Percentiles rank a stretch among this genome's conserved stretches.
Conservation (phyloP, 164 flowering plant species). For the Aristolochia californica region DNA sequence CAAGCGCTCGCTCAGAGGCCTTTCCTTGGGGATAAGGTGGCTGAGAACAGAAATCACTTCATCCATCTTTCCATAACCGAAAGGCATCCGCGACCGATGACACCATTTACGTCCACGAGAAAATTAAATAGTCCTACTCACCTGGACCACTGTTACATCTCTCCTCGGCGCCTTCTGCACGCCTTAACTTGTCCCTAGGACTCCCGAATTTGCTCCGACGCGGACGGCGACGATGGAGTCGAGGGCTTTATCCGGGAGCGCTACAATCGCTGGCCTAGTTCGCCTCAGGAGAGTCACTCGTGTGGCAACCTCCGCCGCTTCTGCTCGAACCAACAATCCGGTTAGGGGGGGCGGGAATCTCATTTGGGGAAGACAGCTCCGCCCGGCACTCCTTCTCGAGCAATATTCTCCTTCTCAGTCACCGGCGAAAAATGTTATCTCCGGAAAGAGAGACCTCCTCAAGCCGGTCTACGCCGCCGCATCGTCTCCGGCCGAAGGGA, state of each 20-base stretch:
- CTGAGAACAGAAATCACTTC: too few relatives aligned
- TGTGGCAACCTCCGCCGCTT: constrained; percentile 13
- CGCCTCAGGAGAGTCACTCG: constrained; percentile 19
- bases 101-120: not conserved
- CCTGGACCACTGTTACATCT: not conserved
- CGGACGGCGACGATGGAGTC: constrained; percentile 50
- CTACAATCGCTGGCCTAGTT: constrained; percentile 25
- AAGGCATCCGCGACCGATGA: too few relatives aligned
- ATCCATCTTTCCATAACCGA: not conserved
- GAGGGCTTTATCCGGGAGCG: constrained; percentile 48
- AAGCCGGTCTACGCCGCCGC: constrained; percentile 42
- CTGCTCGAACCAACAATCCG: constrained; percentile 18
- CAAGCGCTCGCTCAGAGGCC: constrained; percentile 2
- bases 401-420: constrained; percentile 1
- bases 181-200: too few relatives aligned
- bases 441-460: constrained; percentile 22
- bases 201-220: not conserved
- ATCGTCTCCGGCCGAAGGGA: constrained; percentile 48
- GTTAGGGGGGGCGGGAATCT: constrained; percentile 65
- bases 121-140: not conserved
- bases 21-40: constrained; percentile 6
- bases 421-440: not conserved
- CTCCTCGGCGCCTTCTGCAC: not conserved
- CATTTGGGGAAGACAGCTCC: constrained; percentile 76
- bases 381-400: constrained; percentile 53